A percentile compares a stretch with the other conserved stretches of the same genome.
Conservation (phyloP, 805 yeast species). For the Saccharomycopsis lassenensis region DNA sequence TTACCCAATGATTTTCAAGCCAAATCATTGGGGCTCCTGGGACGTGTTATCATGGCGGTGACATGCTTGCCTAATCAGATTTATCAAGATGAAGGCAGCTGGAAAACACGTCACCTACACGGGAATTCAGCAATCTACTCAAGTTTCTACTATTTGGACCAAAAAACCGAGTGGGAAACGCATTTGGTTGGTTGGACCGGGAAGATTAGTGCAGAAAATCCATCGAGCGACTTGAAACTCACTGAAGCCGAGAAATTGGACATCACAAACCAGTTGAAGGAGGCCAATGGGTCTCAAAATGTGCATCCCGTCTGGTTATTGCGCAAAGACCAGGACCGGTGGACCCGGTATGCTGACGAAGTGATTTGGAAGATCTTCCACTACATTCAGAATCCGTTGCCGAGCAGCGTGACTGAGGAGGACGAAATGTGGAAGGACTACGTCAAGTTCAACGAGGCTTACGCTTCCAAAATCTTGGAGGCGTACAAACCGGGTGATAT, state of each 20-base stretch:
- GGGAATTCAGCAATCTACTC: constrained; percentile 84
- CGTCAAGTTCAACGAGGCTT: constrained; percentile 82
- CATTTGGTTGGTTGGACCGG: constrained; percentile 95
- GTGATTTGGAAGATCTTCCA: constrained; percentile 93
- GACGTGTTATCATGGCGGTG: constrained; percentile 58
- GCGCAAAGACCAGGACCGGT: constrained; percentile 64
- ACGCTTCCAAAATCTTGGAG: constrained; percentile 63
- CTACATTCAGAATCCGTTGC: constrained; percentile 71
- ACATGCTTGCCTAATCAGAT: constrained; percentile 59
- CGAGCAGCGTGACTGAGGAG: constrained; percentile 36
- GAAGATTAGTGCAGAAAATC: constrained; percentile 39
- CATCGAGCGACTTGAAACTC: constrained; percentile 31
- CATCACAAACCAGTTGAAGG: constrained; percentile 37
- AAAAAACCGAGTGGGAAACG: constrained; percentile 74
- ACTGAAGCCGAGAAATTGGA: constrained; percentile 42
- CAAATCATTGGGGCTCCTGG: constrained; percentile 35
- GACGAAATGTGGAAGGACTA: constrained; percentile 81
- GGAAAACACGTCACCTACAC: constrained; percentile 42
- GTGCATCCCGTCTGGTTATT: constrained; percentile 86
- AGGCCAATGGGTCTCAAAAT: constrained; percentile 35
- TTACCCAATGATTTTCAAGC: constrained; percentile 12
- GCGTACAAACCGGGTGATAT: constrained; percentile 82
- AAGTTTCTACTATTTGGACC: constrained; percentile 51
- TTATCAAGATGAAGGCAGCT: constrained; percentile 26
- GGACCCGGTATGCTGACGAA: constrained; percentile 87